Evolutionary conservation across 2,329 filamentous ascomycete species (phyloP).

Genomic region (Clonostachys chloroleuca): DNA sequence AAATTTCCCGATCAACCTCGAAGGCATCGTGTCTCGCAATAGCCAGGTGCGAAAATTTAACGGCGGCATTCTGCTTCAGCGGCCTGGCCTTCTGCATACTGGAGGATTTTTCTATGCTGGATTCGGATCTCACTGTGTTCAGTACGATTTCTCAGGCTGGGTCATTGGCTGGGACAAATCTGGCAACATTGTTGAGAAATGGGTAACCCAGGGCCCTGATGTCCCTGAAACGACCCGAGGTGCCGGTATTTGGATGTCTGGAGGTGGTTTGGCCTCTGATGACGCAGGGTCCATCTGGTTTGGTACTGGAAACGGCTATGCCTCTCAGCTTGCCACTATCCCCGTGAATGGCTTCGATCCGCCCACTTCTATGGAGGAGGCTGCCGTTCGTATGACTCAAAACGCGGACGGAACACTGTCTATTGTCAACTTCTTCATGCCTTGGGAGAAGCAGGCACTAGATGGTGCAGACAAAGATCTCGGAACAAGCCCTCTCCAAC

Average conservation of each 20-base stretch:
- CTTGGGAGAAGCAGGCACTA: conserved; percentile 42
- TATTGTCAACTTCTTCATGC: conserved; percentile 49
- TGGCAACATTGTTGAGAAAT: conserved; percentile 28
- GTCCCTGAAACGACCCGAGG: conserved; percentile 28
- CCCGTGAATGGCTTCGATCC: conserved; percentile 30
- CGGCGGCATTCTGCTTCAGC: conserved; percentile 46
- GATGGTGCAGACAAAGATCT: conserved; percentile 47
- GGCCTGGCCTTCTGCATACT: conserved; percentile 39
- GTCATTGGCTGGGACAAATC: conserved; percentile 42
- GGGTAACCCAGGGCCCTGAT: conserved; percentile 32
- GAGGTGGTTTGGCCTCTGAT: conserved; percentile 31
- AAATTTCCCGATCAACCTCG: conserved; percentile 42
- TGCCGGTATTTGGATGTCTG: conserved; percentile 37
- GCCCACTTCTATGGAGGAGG: conserved; percentile 36
- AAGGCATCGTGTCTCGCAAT: conserved; percentile 39
- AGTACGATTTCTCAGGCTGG: conserved; percentile 51
- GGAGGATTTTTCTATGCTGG: conserved; percentile 44
- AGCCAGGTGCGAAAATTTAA: conserved; percentile 42
- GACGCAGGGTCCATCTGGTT: conserved; percentile 30
- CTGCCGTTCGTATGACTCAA: conserved; percentile 36
- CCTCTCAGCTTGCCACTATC: conserved; percentile 27
- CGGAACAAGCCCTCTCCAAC: conserved; percentile 38
- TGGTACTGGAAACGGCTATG: conserved; percentile 33
- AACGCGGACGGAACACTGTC: conserved; percentile 33
- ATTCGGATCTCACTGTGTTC: conserved; percentile 51